phyloP scores from a whole-genome alignment of 148 eudicot genomes.

The Spergularia bocconei region DNA sequence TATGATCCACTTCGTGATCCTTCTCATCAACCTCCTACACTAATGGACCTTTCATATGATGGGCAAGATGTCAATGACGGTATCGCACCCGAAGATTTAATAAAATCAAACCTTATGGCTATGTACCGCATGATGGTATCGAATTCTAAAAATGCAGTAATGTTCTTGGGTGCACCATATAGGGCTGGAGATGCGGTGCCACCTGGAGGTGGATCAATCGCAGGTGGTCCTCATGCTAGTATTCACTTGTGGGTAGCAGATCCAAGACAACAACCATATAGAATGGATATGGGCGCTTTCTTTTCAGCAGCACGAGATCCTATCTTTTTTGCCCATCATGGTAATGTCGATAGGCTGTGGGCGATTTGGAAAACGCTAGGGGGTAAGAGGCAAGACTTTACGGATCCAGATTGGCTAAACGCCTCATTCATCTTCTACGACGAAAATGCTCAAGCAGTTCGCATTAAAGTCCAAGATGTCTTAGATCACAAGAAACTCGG shows the following conservation, averaged over 20 bases:
- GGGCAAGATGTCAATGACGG: conserved; percentile 18
- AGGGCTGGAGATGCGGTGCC: conserved; percentile 49
- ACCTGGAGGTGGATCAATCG: conserved; percentile 50
- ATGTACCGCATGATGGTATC: conserved; percentile 20
- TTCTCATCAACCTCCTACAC: conserved; percentile 45
- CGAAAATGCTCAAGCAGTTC: conserved; percentile 52
- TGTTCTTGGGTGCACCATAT: conserved; percentile 55
- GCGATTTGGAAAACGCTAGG: conserved; percentile 62
- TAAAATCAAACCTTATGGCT: not conserved
- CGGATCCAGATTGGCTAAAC: conserved; percentile 53
- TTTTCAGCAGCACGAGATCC: conserved; percentile 71
- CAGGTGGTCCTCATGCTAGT: conserved; percentile 49
- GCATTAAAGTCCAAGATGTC: conserved; percentile 52
- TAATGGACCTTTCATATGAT: conserved; percentile 50
- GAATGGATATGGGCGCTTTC: conserved; percentile 70
- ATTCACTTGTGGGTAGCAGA: conserved; percentile 65
- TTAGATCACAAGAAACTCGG: conserved; percentile 53
- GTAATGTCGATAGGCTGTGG: conserved; percentile 69
- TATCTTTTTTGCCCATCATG: conserved; percentile 61
- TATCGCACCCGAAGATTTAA: conserved; percentile 5
- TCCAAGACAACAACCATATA: conserved; percentile 37
- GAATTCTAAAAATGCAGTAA: conserved; percentile 33
- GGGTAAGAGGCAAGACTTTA: conserved; percentile 43
- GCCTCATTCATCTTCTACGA: conserved; percentile 56
- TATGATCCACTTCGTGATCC: conserved; percentile 47